phyloP scores from a whole-genome alignment of 2,329 filamentous ascomycete species.

The Aspergillus sp. region DNA sequence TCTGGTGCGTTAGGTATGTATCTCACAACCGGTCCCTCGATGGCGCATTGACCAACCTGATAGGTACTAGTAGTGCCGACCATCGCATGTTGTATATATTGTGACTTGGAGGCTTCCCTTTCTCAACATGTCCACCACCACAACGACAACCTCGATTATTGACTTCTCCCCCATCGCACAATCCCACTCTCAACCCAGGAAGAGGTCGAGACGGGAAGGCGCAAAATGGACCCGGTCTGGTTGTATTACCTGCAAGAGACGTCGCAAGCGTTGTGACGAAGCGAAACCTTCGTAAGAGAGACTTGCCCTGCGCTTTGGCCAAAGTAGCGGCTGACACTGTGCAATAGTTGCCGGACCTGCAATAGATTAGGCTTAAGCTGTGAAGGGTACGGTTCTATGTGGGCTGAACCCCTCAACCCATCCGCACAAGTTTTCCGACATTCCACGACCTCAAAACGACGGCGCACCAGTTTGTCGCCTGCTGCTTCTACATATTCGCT shows the following conservation, averaged over 20 bases:
- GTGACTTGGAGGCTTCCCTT: no score
- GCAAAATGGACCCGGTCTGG: constrained; percentile 38
- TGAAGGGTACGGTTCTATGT: constrained; percentile 39
- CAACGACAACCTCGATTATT: background rate
- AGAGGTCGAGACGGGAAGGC: constrained; percentile 26
- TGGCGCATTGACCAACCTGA: no score
- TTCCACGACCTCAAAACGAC: constrained; percentile 18
- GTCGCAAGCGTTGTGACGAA: constrained; percentile 40
- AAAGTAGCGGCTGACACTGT: constrained; percentile 4
- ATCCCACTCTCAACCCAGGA: constrained; percentile 8
- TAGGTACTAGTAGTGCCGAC: no score
- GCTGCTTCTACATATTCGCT: constrained; percentile 14
- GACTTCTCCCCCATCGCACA: background rate
- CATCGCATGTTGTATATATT: no score
- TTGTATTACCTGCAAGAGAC: constrained; percentile 40
- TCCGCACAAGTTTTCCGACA: constrained; percentile 30
- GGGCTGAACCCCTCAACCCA: constrained; percentile 35
- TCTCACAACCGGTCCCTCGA: no score
- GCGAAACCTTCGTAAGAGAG: constrained; percentile 32
- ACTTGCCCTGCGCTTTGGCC: background rate
- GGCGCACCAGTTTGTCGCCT: constrained; percentile 19
- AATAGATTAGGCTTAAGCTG: constrained; percentile 33
- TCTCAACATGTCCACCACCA: background rate
- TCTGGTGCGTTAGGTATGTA: no score
- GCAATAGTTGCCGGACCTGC: constrained; percentile 32